Percentiles rank a stretch among this genome's conserved stretches.
Conservation (phyloP, 2,329 filamentous ascomycete species). For the Laburnicola sp. region DNA sequence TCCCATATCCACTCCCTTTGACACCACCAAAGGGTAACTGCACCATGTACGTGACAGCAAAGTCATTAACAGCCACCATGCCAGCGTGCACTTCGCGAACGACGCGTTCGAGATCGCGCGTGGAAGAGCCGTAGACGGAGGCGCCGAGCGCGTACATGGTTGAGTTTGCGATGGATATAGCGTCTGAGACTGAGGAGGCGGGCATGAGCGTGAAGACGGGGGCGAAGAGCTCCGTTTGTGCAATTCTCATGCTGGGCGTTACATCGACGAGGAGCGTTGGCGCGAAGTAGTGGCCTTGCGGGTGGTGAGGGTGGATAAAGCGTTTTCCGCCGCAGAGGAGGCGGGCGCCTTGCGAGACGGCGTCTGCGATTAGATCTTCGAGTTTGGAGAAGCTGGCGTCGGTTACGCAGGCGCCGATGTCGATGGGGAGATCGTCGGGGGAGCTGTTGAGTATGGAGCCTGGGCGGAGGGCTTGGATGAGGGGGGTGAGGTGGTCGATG, state of each 20-base stretch:
- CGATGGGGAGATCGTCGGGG: slow-evolving; percentile 55
- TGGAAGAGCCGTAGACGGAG: slow-evolving; percentile 74
- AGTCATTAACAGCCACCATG: slow-evolving; percentile 96
- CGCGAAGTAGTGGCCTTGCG: slow-evolving; percentile 84
- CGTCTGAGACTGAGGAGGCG: slow-evolving; percentile 64
- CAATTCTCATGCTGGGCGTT: slow-evolving; percentile 80
- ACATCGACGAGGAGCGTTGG: slow-evolving; percentile 93
- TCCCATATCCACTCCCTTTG: slow-evolving; percentile 84
- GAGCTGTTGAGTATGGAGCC: slow-evolving; percentile 66
- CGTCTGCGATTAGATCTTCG: slow-evolving; percentile 75
- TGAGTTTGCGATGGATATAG: slow-evolving; percentile 79
- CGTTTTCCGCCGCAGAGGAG: slow-evolving; percentile 79
- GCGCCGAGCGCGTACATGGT: slow-evolving; percentile 85
- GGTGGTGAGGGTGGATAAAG: slow-evolving; percentile 70
- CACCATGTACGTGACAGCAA: slow-evolving; percentile 89
- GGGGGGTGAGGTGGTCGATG: slow-evolving; percentile 69
- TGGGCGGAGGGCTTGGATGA: slow-evolving; percentile 73
- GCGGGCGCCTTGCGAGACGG: slow-evolving; percentile 75
- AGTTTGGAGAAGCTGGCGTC: slow-evolving; percentile 73
- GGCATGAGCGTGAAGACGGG: slow-evolving; percentile 87
- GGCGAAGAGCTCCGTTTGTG: slow-evolving; percentile 88
- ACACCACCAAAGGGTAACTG: slow-evolving; percentile 92
- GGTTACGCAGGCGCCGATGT: slow-evolving; percentile 91
- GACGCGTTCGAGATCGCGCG: slow-evolving; percentile 64
- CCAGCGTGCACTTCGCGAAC: slow-evolving; percentile 73